Evolutionary conservation across 2,329 filamentous ascomycete species (phyloP), one percentile per base, ranked within the genome.

Genomic region (Cytospora schulzeri): DNA sequence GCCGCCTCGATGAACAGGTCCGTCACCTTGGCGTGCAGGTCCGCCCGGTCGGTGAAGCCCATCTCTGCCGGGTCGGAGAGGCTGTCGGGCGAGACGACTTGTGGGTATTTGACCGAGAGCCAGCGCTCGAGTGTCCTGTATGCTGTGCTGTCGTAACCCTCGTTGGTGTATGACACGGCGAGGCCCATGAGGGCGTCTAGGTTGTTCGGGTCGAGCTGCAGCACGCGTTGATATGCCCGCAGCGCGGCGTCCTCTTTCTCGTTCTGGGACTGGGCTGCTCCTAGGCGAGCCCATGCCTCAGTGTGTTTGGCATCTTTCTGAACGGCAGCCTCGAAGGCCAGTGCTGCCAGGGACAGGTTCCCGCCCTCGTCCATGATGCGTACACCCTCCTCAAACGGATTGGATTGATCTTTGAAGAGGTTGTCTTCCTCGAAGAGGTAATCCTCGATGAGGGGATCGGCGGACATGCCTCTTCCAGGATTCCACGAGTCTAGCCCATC

Each of bases 181-280:
- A 99, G 81, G 1, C 92, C 93, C 94, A 99, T 98, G 54, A 99
- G 84, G 0, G 93, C 94, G 66, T 91, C 87, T 24, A 96, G 84
- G 74, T 97, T 97, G 72, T 88, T 89, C 0, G 93, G 89, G 71
- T 98, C 93, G 31, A 95, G 82, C 76, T 93, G 94, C 68, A 97
- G 80, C 0, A 94, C 93, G 75, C 95, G 91, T 77, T 98, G 94
- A 66, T 98, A 82, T 3, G 95, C 95, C 38, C 95, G 89, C 69
- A 99, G 97, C 2, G 95, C 95, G 0, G 95, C 94, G 11, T 92
- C 91, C 77, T 99, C 95, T 80, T 99, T 99, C 77, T 99, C 95
- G 76, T 99, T 99, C 76, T 99, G 95, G 24, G 95, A 95, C 78
- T 99, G 95, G 22, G 93, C 91, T 61, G 90, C 89, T 60, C 95